These are phyloP conservation scores for Didymellaceae sp. DNA, from an alignment of 2,329 filamentous ascomycete species.

Conservation along the genomic window DNA sequence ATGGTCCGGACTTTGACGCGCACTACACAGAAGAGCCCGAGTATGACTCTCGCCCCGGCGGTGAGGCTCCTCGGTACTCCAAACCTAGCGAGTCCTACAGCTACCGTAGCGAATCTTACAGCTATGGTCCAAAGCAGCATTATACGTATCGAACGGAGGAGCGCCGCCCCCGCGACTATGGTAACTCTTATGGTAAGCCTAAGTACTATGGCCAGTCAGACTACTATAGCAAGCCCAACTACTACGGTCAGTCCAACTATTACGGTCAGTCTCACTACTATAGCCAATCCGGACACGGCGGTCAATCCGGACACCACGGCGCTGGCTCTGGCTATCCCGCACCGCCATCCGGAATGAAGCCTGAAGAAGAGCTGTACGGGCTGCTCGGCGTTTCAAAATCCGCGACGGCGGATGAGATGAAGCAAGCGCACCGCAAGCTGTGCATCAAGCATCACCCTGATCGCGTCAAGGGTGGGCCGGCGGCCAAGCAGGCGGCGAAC, in stretches of 20 bases:
- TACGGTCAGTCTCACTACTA: background rate
- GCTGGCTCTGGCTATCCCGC: background rate
- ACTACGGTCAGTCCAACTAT: too few species aligned
- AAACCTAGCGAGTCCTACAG: background rate
- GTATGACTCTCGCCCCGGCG: background rate
- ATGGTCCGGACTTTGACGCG: background rate
- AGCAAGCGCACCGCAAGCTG: slow-evolving; percentile 93
- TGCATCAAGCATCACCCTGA: slow-evolving; percentile 97
- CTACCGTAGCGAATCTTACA: too few species aligned
- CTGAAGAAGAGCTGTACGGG: slow-evolving; percentile 72
- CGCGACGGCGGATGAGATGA: slow-evolving; percentile 76
- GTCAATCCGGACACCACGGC: background rate
- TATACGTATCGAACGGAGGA: too few species aligned
- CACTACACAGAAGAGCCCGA: background rate
- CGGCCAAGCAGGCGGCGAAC: slow-evolving; percentile 21
- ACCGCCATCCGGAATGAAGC: background rate
- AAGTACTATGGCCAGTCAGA: background rate
- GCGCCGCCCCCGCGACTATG: background rate
- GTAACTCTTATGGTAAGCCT: background rate
- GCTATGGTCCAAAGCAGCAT: too few species aligned
- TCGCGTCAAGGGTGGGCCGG: slow-evolving; percentile 9
- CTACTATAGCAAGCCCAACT: background rate
- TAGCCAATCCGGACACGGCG: background rate
- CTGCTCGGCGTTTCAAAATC: slow-evolving; percentile 80
- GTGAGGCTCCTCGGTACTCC: too few species aligned